Conservation (phyloP, 768 basidiomycete species). For the Rickenella mellea region DNA sequence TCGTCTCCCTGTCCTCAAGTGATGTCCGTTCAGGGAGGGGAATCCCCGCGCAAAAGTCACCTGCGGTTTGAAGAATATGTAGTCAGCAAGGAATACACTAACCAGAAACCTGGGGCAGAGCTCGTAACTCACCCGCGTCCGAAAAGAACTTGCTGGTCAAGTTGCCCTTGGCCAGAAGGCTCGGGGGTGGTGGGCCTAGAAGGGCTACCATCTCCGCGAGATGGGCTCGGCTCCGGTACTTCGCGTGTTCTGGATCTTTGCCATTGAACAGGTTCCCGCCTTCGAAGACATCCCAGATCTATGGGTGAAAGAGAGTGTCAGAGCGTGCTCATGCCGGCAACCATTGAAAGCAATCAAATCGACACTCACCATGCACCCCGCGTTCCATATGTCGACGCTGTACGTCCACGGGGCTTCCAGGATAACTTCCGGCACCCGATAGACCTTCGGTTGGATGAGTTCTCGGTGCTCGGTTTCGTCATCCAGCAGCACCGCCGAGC, state of each 20-base stretch:
- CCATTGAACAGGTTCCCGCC: not conserved
- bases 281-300: not conserved
- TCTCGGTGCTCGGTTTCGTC: constrained; percentile 3
- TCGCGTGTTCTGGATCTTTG: not conserved
- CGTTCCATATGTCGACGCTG: constrained; percentile 22
- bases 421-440: constrained; percentile 22
- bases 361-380: constrained; percentile 18
- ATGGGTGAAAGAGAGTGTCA: not conserved
- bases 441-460: constrained; percentile 16
- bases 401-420: constrained; percentile 17
- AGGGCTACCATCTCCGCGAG: not conserved
- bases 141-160: not conserved
- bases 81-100: too few relatives aligned
- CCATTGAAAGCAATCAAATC: too few relatives aligned
- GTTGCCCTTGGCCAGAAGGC: not conserved
- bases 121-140: not conserved
- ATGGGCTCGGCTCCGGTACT: not conserved
- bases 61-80: not conserved
- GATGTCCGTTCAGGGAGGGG: not conserved
- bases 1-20: not conserved
- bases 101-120: too few relatives aligned
- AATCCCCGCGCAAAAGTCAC: not conserved
- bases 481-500: constrained; percentile 10
- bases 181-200: not conserved
- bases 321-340: not conserved